Conservation (phyloP, 768 basidiomycete species). For the Amylocystis lapponica region DNA sequence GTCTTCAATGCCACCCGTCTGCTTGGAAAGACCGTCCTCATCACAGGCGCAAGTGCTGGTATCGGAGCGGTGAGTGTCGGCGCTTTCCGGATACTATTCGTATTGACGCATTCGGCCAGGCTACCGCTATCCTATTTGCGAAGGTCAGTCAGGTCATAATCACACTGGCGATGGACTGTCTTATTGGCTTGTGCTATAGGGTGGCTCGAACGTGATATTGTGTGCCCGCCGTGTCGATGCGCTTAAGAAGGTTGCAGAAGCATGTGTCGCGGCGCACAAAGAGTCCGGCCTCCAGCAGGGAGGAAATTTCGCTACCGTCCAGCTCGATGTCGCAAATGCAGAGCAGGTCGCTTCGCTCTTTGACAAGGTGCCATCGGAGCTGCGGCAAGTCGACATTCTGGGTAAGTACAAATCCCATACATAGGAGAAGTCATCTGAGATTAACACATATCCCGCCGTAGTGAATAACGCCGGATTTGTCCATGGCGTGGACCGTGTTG, state of each 20-base stretch:
- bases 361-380: constrained; percentile 63
- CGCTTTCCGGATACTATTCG: not conserved
- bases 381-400: constrained; percentile 76
- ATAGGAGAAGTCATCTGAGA: not conserved
- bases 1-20: constrained; percentile 77
- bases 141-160: constrained; percentile 45
- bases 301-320: constrained; percentile 69
- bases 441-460: constrained; percentile 22
- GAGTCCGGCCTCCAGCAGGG: constrained; percentile 67
- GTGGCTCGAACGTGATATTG: constrained; percentile 83
- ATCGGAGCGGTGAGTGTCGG: constrained; percentile 73
- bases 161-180: not conserved
- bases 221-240: constrained; percentile 74
- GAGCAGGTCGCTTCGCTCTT: constrained; percentile 62
- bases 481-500: constrained; percentile 80
- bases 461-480: constrained; percentile 90
- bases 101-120: constrained; percentile 37
- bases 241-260: constrained; percentile 62
- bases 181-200: constrained; percentile 34
- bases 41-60: constrained; percentile 87
- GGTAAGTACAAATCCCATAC: constrained; percentile 40
- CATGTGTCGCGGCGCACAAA: constrained; percentile 64
- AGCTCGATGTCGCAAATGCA: constrained; percentile 78
- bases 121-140: constrained; percentile 84
- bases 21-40: constrained; percentile 78